Base-by-base conservation (phyloP, 2,329 filamentous ascomycete genomes). In the Didymella sp. region DNA sequence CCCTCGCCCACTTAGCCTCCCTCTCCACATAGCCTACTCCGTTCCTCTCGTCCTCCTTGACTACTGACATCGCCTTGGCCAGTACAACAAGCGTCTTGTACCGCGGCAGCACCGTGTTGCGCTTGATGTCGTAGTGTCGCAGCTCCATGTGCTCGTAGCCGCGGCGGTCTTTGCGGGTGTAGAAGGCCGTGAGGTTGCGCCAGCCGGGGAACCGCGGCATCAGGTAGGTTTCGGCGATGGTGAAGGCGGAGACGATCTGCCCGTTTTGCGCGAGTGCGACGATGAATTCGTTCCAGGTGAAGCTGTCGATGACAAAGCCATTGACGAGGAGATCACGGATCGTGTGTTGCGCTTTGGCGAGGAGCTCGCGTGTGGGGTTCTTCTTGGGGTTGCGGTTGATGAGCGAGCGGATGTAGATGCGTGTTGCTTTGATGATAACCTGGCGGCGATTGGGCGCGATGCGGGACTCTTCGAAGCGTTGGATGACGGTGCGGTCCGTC, bases 141-240 rank as follows among this genome's bases (percentile, higher is more conserved):
- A 74, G 42, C 42, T 74, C 68, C 67, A 75, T 70, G 58, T 60
- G 71, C 15, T 67, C 41, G 51, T 71, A 68, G 0, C 71, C 68
- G 12, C 30, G 51, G 4, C 49, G 57, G 33, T 69, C 63, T 15
- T 61, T 49, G 45, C 66, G 70, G 27, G 61, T 55, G 51, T 69
- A 73, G 41, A 56, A 62, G 0, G 72, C 69, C 4, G 56, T 46
- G 7, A 69, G 60, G 2, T 56, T 33, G 24, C 64, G 68, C 91
- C 92, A 97, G 22, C 92, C 91, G 11, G 85, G 84, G 84, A 92
- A 96, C 30, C 85, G 81, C 1, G 85, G 82, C 84, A 96, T 96
- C 52, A 98, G 87, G 58, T 86, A 85, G 24, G 81, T 77, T 78
- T 98, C 94, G 71, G 90, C 94, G 48, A 88, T 77, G 21, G 78